Evolutionary conservation across 2,329 filamentous ascomycete genomes (phyloP).

Genomic region (Colletotrichum sp.): DNA sequence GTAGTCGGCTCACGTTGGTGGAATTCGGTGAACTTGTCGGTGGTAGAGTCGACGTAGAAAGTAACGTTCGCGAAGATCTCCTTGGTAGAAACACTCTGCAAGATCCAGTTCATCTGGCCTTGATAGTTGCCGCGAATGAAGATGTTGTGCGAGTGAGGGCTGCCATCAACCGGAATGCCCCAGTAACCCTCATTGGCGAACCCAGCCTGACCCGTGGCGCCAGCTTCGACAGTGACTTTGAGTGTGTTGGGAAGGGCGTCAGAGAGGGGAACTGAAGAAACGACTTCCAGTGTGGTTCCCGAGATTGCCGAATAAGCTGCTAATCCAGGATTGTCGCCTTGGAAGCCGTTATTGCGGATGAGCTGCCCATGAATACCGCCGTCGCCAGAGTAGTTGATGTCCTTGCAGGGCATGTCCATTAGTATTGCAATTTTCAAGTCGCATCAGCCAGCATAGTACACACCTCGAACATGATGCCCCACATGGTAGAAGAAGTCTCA

Average conservation of each 20-base stretch:
- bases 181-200: neutral
- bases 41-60: neutral
- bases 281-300: neutral
- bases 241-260: neutral
- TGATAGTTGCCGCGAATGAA: neutral
- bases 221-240: neutral
- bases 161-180: neutral
- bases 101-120: neutral
- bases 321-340: neutral
- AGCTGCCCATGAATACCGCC: neutral
- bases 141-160: neutral
- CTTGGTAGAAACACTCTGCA: neutral
- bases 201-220: neutral
- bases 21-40: neutral
- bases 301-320: neutral
- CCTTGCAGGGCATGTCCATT: neutral
- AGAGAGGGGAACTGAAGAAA: neutral
- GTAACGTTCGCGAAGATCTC: neutral
- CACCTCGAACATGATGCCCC: neutral
- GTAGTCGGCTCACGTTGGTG: neutral
- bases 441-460: neutral
- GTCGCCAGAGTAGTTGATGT: neutral
- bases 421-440: neutral
- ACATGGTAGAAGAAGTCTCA: neutral
- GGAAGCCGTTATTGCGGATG: neutral